These are phyloP conservation scores for Clonostachys rosea DNA, from an alignment of 2,329 filamentous ascomycete species.

Conservation along the genomic window DNA sequence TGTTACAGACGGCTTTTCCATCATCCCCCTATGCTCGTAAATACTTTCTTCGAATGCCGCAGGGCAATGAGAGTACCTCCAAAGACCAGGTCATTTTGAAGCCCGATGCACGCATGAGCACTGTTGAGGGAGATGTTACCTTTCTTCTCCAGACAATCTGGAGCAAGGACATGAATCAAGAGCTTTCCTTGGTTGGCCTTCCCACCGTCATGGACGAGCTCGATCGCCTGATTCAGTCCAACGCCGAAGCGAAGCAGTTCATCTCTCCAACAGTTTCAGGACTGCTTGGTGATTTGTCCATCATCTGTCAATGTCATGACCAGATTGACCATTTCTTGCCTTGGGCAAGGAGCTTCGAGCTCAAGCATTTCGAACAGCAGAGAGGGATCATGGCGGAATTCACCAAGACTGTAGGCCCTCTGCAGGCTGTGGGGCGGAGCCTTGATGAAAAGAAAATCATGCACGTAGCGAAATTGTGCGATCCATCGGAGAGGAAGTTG, in stretches of 20 bases:
- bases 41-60: too few species aligned
- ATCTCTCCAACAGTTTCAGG: not conserved
- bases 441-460: too few species aligned
- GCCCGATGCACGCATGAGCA: not conserved
- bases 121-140: not conserved
- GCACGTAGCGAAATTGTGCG: not conserved
- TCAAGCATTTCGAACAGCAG: too few species aligned
- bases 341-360: too few species aligned
- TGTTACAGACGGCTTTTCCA: too few species aligned
- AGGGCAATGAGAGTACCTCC: too few species aligned
- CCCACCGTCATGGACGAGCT: slow-evolving; percentile 39
- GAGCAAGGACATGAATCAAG: not conserved
- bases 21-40: too few species aligned
- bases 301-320: too few species aligned
- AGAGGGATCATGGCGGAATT: not conserved
- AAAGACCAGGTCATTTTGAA: too few species aligned
- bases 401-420: not conserved
- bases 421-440: not conserved
- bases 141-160: not conserved
- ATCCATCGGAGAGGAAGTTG: too few species aligned
- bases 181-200: slow-evolving; percentile 13
- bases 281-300: not conserved
- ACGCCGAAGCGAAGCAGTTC: slow-evolving; percentile 12
- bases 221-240: slow-evolving; percentile 32
- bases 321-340: too few species aligned